Percentiles rank a stretch among this genome's conserved stretches.
These are phyloP conservation scores for Crucibulum laeve DNA, from an alignment of 768 basidiomycete genomes.

Conservation along the genomic window DNA sequence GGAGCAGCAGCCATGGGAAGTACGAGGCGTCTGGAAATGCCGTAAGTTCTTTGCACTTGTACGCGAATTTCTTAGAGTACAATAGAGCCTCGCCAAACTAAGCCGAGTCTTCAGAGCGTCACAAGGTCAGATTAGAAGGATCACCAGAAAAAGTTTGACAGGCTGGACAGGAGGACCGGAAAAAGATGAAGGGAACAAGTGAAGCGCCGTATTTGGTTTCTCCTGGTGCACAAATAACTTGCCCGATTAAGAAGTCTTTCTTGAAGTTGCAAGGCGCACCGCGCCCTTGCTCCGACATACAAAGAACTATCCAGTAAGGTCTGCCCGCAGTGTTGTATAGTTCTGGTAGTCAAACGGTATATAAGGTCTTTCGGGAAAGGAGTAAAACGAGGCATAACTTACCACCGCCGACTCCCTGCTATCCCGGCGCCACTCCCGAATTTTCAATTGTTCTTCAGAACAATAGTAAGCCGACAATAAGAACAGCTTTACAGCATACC, in stretches of 20 bases:
- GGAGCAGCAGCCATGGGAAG: too few relatives aligned
- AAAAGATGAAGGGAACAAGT: background rate
- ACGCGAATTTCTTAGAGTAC: background rate
- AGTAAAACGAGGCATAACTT: background rate
- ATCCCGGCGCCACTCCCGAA: too few relatives aligned
- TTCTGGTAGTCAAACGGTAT: too few relatives aligned
- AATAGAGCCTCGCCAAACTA: background rate
- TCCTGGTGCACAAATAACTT: background rate
- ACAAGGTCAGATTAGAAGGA: background rate
- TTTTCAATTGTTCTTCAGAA: background rate
- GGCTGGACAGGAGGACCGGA: background rate
- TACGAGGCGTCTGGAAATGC: background rate
- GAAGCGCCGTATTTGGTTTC: background rate
- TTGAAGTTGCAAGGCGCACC: background rate
- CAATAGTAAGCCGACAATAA: background rate
- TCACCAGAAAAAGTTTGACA: too few relatives aligned
- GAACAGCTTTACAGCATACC: too few relatives aligned
- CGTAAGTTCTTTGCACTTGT: background rate
- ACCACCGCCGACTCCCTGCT: too few relatives aligned
- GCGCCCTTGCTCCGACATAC: background rate
- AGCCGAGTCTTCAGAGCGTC: background rate
- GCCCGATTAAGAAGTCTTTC: background rate
- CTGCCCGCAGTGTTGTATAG: too few relatives aligned
- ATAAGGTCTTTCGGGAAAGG: background rate
- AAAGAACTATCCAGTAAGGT: too few relatives aligned